Conservation (phyloP, 2,329 filamentous ascomycete genomes). For the Fusarium beomiforme region DNA sequence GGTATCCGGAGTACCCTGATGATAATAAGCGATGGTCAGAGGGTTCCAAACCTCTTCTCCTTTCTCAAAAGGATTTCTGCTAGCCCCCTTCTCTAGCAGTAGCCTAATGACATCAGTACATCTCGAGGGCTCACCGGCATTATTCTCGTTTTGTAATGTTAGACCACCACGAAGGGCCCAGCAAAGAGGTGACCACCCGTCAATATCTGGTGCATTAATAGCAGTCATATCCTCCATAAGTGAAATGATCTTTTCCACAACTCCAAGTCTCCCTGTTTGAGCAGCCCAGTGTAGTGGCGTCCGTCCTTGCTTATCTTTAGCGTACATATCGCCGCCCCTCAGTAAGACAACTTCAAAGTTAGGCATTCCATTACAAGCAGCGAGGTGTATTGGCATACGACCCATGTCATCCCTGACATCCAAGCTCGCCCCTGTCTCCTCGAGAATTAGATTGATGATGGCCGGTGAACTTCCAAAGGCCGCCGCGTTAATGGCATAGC, state of each 20-base stretch:
- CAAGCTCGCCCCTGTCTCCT: rapidly evolving
- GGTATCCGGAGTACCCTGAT: background rate
- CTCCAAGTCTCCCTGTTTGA: background rate
- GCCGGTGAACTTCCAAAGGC: rapidly evolving
- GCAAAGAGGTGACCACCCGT: slow-evolving; percentile 16
- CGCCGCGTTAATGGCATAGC: background rate
- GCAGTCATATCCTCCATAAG: background rate
- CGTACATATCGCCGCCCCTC: background rate
- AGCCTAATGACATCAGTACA: background rate
- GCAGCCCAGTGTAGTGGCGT: background rate
- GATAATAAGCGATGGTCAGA: background rate
- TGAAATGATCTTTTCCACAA: background rate
- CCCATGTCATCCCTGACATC: background rate
- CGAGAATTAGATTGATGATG: background rate
- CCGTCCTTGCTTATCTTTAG: background rate
- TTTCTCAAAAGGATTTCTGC: background rate
- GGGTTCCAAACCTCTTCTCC: background rate
- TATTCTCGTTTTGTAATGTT: rapidly evolving
- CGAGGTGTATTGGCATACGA: slow-evolving; percentile 10
- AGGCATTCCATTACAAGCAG: background rate
- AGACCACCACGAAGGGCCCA: background rate
- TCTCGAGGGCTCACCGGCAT: background rate
- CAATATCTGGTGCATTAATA: slow-evolving; percentile 1
- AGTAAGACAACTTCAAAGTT: background rate
- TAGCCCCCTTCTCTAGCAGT: slow-evolving; percentile 5